Evolutionary conservation across 306 rosid genomes (phyloP).

Genomic region (Trifolium subterraneum): DNA sequence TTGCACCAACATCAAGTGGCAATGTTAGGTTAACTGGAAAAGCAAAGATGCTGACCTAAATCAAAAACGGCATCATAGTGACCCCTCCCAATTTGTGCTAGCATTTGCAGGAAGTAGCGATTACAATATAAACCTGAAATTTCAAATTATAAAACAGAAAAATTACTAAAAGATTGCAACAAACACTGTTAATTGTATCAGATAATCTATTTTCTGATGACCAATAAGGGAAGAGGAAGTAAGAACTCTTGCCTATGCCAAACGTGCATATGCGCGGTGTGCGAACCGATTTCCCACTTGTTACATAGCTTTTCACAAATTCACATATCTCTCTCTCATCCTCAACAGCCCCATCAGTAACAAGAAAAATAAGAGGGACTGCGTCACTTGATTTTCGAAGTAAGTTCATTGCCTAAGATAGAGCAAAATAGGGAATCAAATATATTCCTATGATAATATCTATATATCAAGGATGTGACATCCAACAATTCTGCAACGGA

Average conservation of each 20-base stretch:
- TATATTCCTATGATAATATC: background rate
- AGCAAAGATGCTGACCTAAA: constrained; percentile 59
- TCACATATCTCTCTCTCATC: constrained; percentile 87
- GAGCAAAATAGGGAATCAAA: constrained; percentile 37
- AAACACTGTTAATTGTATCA: constrained; percentile 32
- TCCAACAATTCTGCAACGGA: constrained; percentile 17
- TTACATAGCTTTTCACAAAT: constrained; percentile 56
- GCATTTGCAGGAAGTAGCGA: constrained; percentile 90
- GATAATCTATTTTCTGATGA: constrained; percentile 16
- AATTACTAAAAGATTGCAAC: constrained; percentile 17
- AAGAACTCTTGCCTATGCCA: constrained; percentile 80
- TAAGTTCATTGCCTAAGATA: constrained; percentile 81
- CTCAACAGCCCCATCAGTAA: constrained; percentile 90
- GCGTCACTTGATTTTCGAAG: constrained; percentile 58
- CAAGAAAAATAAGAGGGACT: constrained; percentile 78
- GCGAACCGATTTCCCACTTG: constrained; percentile 52
- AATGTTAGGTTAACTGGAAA: background rate
- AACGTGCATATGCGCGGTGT: constrained; percentile 76
- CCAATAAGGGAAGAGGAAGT: constrained; percentile 38
- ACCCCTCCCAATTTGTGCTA: constrained; percentile 83
- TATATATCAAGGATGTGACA: constrained; percentile 39
- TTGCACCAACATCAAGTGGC: constrained; percentile 14
- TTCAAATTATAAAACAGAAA: constrained; percentile 32
- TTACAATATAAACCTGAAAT: constrained; percentile 82
- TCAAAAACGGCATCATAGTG: constrained; percentile 72